Base-by-base conservation (phyloP, 2,329 filamentous ascomycete species). In the Podosphaera aphanis region DNA sequence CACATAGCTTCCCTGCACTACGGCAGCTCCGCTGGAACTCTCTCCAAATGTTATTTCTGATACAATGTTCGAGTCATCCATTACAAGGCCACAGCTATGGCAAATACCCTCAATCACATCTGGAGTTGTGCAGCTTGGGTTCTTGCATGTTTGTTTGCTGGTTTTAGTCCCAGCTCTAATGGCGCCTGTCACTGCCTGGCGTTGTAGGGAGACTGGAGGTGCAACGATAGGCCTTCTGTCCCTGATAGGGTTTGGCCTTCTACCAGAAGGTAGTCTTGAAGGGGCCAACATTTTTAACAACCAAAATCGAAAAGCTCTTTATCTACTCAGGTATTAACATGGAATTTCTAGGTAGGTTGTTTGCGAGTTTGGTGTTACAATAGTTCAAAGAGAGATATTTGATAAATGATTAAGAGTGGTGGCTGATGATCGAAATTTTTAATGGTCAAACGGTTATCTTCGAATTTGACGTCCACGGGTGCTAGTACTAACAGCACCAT, bases 41-140 rank as follows among this genome's bases (percentile, higher is more conserved):
- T 98, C 88, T 52, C 85, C 85, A 57, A 95, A 98, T 19, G 79
- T 79, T 50, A 95, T 74, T 61, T 98, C 90, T 43, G 84, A 74
- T 48, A 94, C 86, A 50, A 95, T 93, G 57, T 92, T 85, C 59
- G 76, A 78, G 58, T 92, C 81, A 54, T 82, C 79, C 47, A 88
- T 74, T 52, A 93, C 75, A 49, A 75, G 78, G 69, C 85, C 88
- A 61, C 90, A 95, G 41, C 74, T 79, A 49, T 77, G 74, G 63
- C 90, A 95, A 53, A 83, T 71, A 33, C 74, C 74, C 53, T 77
- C 73, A 45, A 71, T 65, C 43, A 79, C 69, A 46, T 74, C 69
- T 15, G 73, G 72, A 45, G 70, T 70, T n/a, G 66, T 64, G 59
- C 74, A 79, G 43, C 64, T 62, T 49, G 72, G 69, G 57, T 77